Base-by-base conservation (phyloP, 768 basidiomycete genomes). In the Rossbeevera mucosa region DNA sequence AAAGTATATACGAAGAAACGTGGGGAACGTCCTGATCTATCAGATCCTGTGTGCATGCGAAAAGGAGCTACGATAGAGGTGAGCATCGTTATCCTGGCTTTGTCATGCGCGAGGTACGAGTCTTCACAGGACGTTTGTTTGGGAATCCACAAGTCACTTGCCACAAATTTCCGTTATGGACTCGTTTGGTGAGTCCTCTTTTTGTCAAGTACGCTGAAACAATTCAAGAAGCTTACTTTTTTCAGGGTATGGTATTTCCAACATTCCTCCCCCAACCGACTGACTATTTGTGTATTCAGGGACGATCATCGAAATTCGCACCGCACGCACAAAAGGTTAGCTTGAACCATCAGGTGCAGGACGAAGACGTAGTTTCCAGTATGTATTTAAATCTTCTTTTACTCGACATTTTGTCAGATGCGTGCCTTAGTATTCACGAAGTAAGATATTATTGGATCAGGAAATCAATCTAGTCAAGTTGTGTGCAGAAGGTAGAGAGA, bases 1-100 rank as follows among this genome's bases (percentile, higher is more conserved):
- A 94, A 94, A 64, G 83, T 99, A 42, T 99, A 97, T 70, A 99
- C 96, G 3, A 99, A 99, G 73, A 94, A 94, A 68, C 80, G 96
- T 41, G 96, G 95, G n/a, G 89, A 79, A 26, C 89, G 88, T 58
- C 94, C 96, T 3, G 96, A 98, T 67, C 71, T 99, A 12, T 71
- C 76, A 1, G 96, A 99, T 69, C 96, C 96, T 22, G 83, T 98
- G 45, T 91, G 89, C 70, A 69, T 97, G 54, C 79, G 95, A 53
- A 87, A 82, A 65, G 96, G 95, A 0, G 92, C 95, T 3, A 94
- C 91, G 4, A 88, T 98, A 47, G 94, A 97, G 77, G 90, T 88
- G 59, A 30, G 54, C 11, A 33, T 21, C 13, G 49, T 29, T 36
- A 11, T 18, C 3, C 12, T 26, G 22, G 30, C 22, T 21, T 38